phyloP scores from a whole-genome alignment of 2,329 filamentous ascomycete species.

The Monosporascus sp. region DNA sequence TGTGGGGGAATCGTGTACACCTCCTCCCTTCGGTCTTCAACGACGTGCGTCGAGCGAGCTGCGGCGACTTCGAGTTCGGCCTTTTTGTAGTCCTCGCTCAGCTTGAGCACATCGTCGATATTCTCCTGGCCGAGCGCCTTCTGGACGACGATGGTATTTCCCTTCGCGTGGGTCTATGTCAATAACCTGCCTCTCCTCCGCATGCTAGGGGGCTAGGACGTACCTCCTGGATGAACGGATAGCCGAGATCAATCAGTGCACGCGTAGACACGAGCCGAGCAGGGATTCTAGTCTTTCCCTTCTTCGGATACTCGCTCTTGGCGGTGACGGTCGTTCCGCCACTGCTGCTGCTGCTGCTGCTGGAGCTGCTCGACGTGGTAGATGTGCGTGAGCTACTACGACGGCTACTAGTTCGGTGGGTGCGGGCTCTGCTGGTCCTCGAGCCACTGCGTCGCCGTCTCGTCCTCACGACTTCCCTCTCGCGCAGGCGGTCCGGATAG shows the following conservation, averaged over 20 bases:
- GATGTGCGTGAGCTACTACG: constrained; percentile 38
- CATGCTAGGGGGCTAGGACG: constrained; percentile 18
- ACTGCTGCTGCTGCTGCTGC: constrained; percentile 36
- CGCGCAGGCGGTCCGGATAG: constrained; percentile 54
- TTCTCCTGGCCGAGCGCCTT: constrained; percentile 84
- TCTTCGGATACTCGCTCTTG: constrained; percentile 67
- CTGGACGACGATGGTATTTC: constrained; percentile 73
- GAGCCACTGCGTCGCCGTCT: constrained; percentile 42
- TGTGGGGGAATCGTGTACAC: constrained; percentile 32
- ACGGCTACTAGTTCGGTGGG: constrained; percentile 27
- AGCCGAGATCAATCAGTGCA: constrained; percentile 77
- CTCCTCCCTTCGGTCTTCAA: constrained; percentile 45
- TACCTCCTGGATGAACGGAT: constrained; percentile 84
- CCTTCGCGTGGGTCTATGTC: constrained; percentile 46
- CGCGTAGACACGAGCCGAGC: constrained; percentile 72
- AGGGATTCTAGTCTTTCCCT: constrained; percentile 86
- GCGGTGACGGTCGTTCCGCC: constrained; percentile 42
- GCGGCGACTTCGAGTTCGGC: constrained; percentile 41
- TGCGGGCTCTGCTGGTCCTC: constrained; percentile 31
- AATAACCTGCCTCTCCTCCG: neutral
- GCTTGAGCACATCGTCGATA: constrained; percentile 81
- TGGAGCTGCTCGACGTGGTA: constrained; percentile 36
- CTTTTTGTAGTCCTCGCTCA: constrained; percentile 72
- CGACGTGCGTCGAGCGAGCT: constrained; percentile 42
- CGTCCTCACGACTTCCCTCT: constrained; percentile 53